Percentiles rank a stretch among this genome's conserved stretches.
Conservation (phyloP, 1,139 yeast genomes). For the Yamadazyma dendronema region DNA sequence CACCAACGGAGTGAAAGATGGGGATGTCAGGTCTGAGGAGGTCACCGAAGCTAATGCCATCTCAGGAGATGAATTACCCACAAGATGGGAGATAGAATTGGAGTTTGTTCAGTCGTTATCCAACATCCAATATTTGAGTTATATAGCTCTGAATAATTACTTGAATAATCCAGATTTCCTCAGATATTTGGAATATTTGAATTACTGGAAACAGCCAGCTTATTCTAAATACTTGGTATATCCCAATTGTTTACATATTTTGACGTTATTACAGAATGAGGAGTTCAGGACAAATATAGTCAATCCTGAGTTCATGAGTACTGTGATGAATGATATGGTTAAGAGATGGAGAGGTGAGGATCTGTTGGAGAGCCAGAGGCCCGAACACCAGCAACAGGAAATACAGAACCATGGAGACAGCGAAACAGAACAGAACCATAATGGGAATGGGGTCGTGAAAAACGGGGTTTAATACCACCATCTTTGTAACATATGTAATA, state of each 20-base stretch:
- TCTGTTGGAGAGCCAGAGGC: no score
- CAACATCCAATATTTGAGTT: constrained; percentile 72
- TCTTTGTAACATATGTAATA: background rate
- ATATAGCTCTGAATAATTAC: constrained; percentile 71
- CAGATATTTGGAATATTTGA: constrained; percentile 63
- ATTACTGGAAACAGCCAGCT: constrained; percentile 71
- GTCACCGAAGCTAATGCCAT: constrained; percentile 7
- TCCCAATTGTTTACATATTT: constrained; percentile 69
- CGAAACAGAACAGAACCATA: background rate
- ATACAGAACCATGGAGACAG: no score
- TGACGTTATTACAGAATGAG: constrained; percentile 56
- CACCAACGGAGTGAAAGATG: background rate
- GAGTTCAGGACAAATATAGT: constrained; percentile 54
- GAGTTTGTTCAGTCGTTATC: constrained; percentile 84
- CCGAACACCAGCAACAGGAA: background rate
- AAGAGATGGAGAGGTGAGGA: constrained; percentile 51
- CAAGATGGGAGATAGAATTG: constrained; percentile 78
- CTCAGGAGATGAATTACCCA: constrained; percentile 42
- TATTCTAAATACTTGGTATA: constrained; percentile 67
- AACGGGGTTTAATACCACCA: background rate
- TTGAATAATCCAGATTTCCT: constrained; percentile 61
- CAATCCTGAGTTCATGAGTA: constrained; percentile 58
- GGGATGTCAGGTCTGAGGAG: constrained; percentile 2
- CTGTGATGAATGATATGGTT: constrained; percentile 74
- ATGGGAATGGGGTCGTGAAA: background rate